Evolutionary conservation across 169 alveolate genomes (phyloP).

Genomic region (Sarcocystis neurona): DNA sequence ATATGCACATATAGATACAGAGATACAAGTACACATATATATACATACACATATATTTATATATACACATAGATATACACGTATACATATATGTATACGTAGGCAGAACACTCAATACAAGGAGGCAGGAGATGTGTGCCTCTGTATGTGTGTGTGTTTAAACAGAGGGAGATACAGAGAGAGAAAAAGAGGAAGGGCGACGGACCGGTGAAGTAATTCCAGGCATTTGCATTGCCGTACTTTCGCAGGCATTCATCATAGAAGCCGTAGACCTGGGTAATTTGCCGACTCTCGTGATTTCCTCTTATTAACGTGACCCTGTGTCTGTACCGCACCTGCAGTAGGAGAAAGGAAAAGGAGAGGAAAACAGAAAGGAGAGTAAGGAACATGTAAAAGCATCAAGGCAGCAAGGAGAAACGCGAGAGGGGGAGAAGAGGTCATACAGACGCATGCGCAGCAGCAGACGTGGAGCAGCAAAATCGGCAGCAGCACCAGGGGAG

Average conservation of each 20-base stretch:
- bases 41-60: not conserved
- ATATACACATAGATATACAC: not conserved
- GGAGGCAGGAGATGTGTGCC: not conserved
- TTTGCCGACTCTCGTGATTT: slow-evolving; percentile 97
- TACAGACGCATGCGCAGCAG: too few species aligned
- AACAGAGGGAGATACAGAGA: not conserved
- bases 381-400: too few species aligned
- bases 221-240: slow-evolving; percentile 87
- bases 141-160: not conserved
- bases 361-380: too few species aligned
- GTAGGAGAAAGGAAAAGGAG: not conserved
- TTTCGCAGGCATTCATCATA: slow-evolving; percentile 99
- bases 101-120: not conserved
- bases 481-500: too few species aligned
- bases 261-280: slow-evolving; percentile 98
- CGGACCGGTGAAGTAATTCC: slow-evolving; percentile 67
- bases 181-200: not conserved
- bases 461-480: too few species aligned
- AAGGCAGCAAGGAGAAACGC: too few species aligned
- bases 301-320: slow-evolving; percentile 97
- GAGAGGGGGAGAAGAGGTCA: not conserved
- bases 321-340: slow-evolving; percentile 87
- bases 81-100: not conserved
- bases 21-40: not conserved
- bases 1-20: not conserved